Base-by-base conservation (phyloP, 257 asterid species). In the Sherardia arvensis region DNA sequence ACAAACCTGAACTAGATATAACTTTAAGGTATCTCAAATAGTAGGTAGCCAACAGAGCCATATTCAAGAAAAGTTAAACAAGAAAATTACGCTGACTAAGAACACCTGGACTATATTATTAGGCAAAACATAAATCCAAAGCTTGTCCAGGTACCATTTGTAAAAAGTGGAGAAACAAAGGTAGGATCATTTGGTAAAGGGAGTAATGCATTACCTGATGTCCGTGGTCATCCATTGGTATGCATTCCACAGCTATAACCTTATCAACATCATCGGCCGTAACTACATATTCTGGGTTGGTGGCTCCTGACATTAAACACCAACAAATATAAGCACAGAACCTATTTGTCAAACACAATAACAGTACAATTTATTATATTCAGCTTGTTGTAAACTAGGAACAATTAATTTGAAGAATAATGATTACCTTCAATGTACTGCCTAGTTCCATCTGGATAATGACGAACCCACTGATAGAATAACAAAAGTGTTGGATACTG, bases 161-260 rank as follows among this genome's bases (percentile, higher is more conserved):
- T 15, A 56, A n/a, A 56, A 56, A 28, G 14, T 27, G 43, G 40
- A 57, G 5, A 29, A 27, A 7, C 63, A 29, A 59, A 61, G 61
- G 62, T 58, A 62, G 61, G 22, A 22, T 53, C 43, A 25, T 8
- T 51, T 20, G 47, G 63, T 62, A 59, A 27, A 34, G 17, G n/a
- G 23, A 33, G 56, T 30, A 51, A 29, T 43, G 56, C 28, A 38
- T 49, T 62, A 93, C 99, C 90, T 87, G 99, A 66, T 79, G 80
- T 66, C 99, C 99, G 69, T 83, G 92, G 25, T 90, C 99, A 77
- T 93, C 95, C 99, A 93, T 93, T 7, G 99, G 99, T 76, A 90
- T 90, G 83, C 99, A 93, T 79, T 90, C 97, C 63, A 93, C 99
- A 74, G 99, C 95, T 66, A 93, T 87, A 64, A 85, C 76, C 74